Percentiles rank a stretch among this genome's conserved stretches.
Evolutionary conservation across 2,329 filamentous ascomycete species (phyloP).

Genomic region (Bertia moriformis): DNA sequence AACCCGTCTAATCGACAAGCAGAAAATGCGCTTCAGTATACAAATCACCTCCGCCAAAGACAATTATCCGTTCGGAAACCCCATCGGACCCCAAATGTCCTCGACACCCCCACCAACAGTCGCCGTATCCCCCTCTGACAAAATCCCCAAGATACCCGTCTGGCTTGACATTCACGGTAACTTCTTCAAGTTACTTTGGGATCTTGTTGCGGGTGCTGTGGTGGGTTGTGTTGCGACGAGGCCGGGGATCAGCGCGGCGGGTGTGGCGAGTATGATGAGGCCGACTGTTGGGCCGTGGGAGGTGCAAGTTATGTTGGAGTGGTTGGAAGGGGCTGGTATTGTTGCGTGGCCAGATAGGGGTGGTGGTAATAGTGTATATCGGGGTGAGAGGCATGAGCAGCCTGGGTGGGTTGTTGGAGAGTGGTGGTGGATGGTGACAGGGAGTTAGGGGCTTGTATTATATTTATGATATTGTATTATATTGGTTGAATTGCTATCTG

Average conservation of each 20-base stretch:
- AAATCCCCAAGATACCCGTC: constrained; percentile 18
- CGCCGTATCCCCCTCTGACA: not conserved
- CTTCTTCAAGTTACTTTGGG: constrained; percentile 20
- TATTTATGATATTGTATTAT: no score
- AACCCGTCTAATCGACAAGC: constrained; percentile 26
- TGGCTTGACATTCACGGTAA: constrained; percentile 31
- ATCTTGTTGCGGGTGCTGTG: constrained; percentile 20
- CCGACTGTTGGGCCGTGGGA: constrained; percentile 24
- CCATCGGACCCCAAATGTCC: not conserved
- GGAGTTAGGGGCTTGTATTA: no score
- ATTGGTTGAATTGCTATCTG: no score
- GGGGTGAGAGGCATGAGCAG: not conserved
- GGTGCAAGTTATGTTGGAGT: constrained; percentile 19
- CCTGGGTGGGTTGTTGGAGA: not conserved
- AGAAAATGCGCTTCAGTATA: constrained; percentile 22
- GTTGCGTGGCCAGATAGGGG: constrained; percentile 5
- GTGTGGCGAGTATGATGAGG: constrained; percentile 19
- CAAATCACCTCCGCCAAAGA: constrained; percentile 17
- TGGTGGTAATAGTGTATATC: no score
- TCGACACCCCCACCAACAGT: not conserved
- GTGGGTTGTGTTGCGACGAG: constrained; percentile 22
- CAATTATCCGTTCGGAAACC: constrained; percentile 13
- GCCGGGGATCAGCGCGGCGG: constrained; percentile 18
- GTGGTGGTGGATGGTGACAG: not conserved
- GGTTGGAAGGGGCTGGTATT: constrained; percentile 16